These are phyloP conservation scores for Umbelopsis sp. DNA, from an alignment of 192 early-diverging fungal species.

Conservation along the genomic window DNA sequence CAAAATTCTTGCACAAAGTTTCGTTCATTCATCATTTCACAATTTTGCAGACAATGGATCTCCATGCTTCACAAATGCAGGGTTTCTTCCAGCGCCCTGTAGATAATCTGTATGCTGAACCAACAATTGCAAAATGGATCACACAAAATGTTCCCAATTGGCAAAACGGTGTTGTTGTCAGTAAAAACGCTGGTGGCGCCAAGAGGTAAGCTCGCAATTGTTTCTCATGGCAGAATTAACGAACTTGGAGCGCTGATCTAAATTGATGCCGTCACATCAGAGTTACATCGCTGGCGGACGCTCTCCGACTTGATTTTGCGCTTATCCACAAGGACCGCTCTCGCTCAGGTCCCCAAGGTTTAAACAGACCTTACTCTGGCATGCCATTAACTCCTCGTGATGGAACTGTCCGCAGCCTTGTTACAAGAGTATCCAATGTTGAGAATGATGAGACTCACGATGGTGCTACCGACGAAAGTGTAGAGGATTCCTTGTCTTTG, in stretches of 20 bases:
- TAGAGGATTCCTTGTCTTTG: conserved; percentile 22
- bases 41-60: conserved; percentile 80
- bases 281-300: conserved; percentile 87
- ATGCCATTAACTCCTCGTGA: not conserved
- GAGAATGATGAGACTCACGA: not conserved
- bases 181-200: conserved; percentile 96
- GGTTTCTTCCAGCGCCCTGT: conserved; percentile 88
- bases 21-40: not conserved
- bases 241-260: not conserved
- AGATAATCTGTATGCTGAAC: conserved; percentile 95
- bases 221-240: not conserved
- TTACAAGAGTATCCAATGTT: conserved; percentile 5
- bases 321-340: conserved; percentile 89
- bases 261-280: conserved; percentile 13
- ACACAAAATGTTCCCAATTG: conserved; percentile 85
- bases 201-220: conserved; percentile 65
- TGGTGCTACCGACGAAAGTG: not conserved
- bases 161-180: conserved; percentile 91
- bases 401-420: conserved; percentile 6
- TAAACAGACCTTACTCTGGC: conserved; percentile 18
- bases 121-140: conserved; percentile 89
- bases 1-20: not conserved
- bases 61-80: conserved; percentile 93
- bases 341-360: conserved; percentile 34
- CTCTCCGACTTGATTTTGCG: conserved; percentile 90